Conservation (phyloP, 2,329 filamentous ascomycete species). For the Colletotrichum somersetense region DNA sequence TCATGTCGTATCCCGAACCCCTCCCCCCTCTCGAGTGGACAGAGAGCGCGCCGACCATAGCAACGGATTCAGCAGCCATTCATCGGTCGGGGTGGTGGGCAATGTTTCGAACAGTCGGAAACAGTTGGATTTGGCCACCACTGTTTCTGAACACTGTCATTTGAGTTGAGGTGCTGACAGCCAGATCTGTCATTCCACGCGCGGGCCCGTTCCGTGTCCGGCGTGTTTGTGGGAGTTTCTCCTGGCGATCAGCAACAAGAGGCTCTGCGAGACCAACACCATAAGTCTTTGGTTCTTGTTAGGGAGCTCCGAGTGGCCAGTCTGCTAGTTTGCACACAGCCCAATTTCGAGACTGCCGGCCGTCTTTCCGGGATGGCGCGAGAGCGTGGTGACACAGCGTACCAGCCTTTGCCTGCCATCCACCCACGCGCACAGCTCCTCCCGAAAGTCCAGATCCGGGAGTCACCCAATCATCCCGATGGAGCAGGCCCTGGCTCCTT, state of each 20-base stretch:
- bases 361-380: slow-evolving; percentile 12
- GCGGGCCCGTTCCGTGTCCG: slow-evolving; percentile 23
- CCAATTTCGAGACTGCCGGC: slow-evolving; percentile 18
- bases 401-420: not conserved
- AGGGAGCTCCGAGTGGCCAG: slow-evolving; percentile 21
- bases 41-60: slow-evolving; percentile 22
- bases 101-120: slow-evolving; percentile 18
- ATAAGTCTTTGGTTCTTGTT: not conserved
- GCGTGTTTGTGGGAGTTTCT: slow-evolving; percentile 10
- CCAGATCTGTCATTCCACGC: slow-evolving; percentile 17
- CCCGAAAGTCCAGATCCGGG: not conserved
- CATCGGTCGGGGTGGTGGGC: not conserved
- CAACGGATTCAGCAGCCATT: slow-evolving; percentile 18
- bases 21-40: slow-evolving; percentile 6
- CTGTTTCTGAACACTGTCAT: slow-evolving; percentile 13
- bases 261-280: slow-evolving; percentile 31
- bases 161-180: not conserved
- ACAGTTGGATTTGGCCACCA: slow-evolving; percentile 11
- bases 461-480: slow-evolving; percentile 25
- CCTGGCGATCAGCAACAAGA: slow-evolving; percentile 34
- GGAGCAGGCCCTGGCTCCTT: not conserved
- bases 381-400: slow-evolving; percentile 17
- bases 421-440: not conserved
- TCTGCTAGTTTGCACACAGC: slow-evolving; percentile 16
- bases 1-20: slow-evolving; percentile 38